Conservation (phyloP, 2,329 filamentous ascomycete species). For the Nemania sp. region DNA sequence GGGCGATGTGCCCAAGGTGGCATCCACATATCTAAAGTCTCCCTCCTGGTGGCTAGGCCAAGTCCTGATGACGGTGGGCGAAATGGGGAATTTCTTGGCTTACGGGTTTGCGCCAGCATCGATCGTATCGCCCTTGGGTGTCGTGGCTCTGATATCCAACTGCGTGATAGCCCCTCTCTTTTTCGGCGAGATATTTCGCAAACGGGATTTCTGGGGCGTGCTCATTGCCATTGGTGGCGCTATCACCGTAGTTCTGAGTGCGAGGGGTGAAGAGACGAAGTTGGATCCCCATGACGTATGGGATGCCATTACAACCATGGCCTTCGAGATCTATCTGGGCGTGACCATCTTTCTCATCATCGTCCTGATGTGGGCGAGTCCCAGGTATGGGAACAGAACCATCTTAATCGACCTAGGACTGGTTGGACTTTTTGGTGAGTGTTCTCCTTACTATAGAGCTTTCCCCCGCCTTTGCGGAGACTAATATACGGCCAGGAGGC, state of each 20-base stretch:
- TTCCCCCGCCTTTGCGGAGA: not conserved
- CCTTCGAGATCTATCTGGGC: constrained; percentile 87
- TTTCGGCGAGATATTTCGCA: constrained; percentile 87
- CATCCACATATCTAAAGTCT: constrained; percentile 80
- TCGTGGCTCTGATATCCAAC: constrained; percentile 96
- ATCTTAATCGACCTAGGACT: constrained; percentile 92
- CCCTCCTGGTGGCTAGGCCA: constrained; percentile 98
- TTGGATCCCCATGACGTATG: constrained; percentile 89
- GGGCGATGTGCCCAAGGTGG: constrained; percentile 42
- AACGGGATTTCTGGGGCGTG: constrained; percentile 84
- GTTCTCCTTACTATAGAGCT: not conserved
- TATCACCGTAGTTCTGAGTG: constrained; percentile 90
- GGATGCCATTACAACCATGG: constrained; percentile 82
- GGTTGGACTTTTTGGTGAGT: constrained; percentile 83
- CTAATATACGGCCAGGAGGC: constrained; percentile 60
- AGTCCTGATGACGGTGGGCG: constrained; percentile 87
- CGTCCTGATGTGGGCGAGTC: constrained; percentile 79
- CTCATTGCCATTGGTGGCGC: constrained; percentile 84
- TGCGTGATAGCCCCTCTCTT: constrained; percentile 94
- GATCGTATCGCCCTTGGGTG: constrained; percentile 92
- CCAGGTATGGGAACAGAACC: constrained; percentile 78
- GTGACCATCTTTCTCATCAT: constrained; percentile 75
- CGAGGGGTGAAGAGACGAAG: constrained; percentile 85
- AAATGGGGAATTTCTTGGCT: constrained; percentile 94
- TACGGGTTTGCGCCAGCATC: constrained; percentile 98